Evolutionary conservation across 176 grass and related monocot species (phyloP).

Genomic region (Oryza coarctata): DNA sequence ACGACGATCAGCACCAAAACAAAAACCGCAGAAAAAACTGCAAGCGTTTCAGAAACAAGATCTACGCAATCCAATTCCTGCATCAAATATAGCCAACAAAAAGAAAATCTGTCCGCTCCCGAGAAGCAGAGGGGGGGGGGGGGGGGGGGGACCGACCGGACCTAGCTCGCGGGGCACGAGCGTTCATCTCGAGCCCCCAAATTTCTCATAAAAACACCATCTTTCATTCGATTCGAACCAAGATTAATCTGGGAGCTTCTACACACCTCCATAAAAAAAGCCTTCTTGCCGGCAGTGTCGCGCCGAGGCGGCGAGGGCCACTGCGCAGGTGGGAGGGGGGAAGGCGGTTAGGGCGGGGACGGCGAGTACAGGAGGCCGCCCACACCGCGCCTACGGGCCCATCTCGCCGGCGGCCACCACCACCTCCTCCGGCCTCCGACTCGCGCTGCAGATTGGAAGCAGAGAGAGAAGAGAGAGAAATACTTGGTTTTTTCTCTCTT

Average conservation of each 20-base stretch:
- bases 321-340: neutral
- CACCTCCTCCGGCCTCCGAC: neutral
- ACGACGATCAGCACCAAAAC: neutral
- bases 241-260: neutral
- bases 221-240: neutral
- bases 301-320: neutral
- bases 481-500: neutral
- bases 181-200: neutral
- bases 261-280: neutral
- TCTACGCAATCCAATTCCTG: neutral
- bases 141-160: too few relatives aligned
- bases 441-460: neutral
- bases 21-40: neutral
- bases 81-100: slow-evolving; percentile 5
- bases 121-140: neutral
- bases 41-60: neutral
- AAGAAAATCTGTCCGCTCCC: slow-evolving; percentile 26
- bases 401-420: neutral
- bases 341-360: neutral
- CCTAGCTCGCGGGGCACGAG: too few relatives aligned
- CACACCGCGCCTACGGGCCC: neutral
- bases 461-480: neutral
- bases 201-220: neutral
- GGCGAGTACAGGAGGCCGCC: neutral
- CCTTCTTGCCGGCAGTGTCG: neutral